Evolutionary conservation across 2,329 filamentous ascomycete genomes (phyloP).

Genomic region (Pyrenophora seminiperda): DNA sequence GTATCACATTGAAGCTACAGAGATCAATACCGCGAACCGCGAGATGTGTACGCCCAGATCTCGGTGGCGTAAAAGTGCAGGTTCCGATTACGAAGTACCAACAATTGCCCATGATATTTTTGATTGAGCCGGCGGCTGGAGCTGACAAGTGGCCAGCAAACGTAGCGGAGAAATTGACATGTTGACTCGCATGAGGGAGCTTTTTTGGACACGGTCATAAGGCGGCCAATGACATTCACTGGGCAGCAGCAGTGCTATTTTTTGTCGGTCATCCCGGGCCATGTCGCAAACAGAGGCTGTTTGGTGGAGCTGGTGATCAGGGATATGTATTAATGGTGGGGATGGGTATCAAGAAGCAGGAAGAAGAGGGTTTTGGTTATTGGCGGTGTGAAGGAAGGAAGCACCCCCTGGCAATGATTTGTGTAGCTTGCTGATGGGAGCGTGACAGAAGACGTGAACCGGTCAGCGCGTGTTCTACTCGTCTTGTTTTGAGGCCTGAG

Average conservation of each 20-base stretch:
- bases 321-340: background rate
- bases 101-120: conserved; percentile 4
- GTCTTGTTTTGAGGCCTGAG: background rate
- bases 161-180: conserved; percentile 1
- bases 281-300: background rate
- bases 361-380: conserved; percentile 21
- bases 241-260: background rate
- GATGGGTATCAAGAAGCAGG: conserved; percentile 18
- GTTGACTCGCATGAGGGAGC: conserved; percentile 9
- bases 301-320: background rate
- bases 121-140: background rate
- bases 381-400: conserved; percentile 11
- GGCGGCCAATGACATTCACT: conserved; percentile 3
- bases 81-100: background rate
- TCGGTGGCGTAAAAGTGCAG: background rate
- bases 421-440: conserved; percentile 2
- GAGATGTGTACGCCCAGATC: background rate
- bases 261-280: conserved; percentile 8
- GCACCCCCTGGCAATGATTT: conserved; percentile 7
- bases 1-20: conserved; percentile 17
- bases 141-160: conserved; percentile 1
- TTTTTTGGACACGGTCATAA: conserved; percentile 8
- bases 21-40: conserved; percentile 5
- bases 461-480: background rate
- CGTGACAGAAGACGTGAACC: background rate